phyloP scores from a whole-genome alignment of 1,284 basidiomycete species.

The Singerocomus inundabilis region DNA sequence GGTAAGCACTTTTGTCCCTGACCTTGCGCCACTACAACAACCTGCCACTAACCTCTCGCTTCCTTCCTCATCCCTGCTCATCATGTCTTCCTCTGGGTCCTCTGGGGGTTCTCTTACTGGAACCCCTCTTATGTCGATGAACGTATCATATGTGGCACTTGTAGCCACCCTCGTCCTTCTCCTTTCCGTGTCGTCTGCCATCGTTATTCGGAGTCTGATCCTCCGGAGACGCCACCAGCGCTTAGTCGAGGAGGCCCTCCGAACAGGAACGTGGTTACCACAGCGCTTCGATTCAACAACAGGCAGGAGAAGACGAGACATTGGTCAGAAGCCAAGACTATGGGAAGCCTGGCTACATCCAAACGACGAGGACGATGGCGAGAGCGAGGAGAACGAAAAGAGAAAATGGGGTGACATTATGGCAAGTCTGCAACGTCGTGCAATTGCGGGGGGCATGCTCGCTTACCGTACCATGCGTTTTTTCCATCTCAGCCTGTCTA shows the following conservation, averaged over 20 bases:
- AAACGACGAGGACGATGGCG: conserved; percentile 6
- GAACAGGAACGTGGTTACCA: conserved; percentile 57
- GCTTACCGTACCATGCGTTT: background rate
- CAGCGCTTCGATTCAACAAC: conserved; percentile 18
- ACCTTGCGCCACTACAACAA: background rate
- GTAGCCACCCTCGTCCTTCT: conserved; percentile 63
- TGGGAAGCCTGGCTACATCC: conserved; percentile 40
- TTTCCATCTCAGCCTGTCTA: conserved; percentile 35
- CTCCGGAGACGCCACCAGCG: conserved; percentile 56
- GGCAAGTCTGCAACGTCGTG: conserved; percentile 13
- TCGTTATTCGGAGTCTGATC: conserved; percentile 58
- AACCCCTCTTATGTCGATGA: conserved; percentile 1
- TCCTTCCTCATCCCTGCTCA: background rate
- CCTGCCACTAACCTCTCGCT: conserved; percentile 6
- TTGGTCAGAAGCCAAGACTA: conserved; percentile 48
- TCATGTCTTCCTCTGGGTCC: conserved; percentile 18
- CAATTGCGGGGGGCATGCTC: background rate
- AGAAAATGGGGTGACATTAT: conserved; percentile 39
- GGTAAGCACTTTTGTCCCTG: conserved; percentile 20
- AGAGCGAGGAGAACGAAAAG: conserved; percentile 13
- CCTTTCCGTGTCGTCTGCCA: conserved; percentile 60
- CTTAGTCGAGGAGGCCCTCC: conserved; percentile 58
- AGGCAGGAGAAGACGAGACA: conserved; percentile 35
- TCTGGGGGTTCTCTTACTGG: background rate
- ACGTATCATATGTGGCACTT: conserved; percentile 29